These are phyloP conservation scores for Hyphodiscus sp. DNA, from an alignment of 2,329 filamentous ascomycete species.

Conservation along the genomic window DNA sequence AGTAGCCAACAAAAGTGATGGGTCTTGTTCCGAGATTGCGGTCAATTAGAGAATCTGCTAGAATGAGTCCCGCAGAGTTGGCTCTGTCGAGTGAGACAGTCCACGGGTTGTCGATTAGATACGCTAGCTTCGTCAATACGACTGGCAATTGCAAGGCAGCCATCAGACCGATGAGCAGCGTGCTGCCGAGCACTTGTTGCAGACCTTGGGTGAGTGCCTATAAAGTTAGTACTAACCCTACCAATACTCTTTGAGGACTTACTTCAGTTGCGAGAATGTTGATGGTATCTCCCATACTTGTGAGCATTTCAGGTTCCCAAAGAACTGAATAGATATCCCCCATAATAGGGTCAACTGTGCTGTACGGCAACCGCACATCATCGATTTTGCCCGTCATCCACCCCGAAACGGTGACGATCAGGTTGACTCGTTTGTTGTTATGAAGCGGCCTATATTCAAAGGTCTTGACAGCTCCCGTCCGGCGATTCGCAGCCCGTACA, in stretches of 20 bases:
- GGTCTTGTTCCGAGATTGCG: conserved; percentile 86
- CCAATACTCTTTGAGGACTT: conserved; percentile 27
- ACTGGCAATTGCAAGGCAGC: conserved; percentile 87
- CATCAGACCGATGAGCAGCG: conserved; percentile 84
- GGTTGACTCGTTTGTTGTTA: conserved; percentile 95
- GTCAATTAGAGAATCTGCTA: conserved; percentile 90
- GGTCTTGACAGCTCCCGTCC: conserved; percentile 87
- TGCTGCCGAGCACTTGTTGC: conserved; percentile 89
- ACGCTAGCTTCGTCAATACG: conserved; percentile 86
- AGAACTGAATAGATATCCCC: conserved; percentile 94
- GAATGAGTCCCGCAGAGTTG: conserved; percentile 79
- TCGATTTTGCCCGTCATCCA: conserved; percentile 99
- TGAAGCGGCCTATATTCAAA: conserved; percentile 96
- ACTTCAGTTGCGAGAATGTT: conserved; percentile 97
- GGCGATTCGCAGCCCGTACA: conserved; percentile 73
- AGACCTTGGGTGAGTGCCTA: conserved; percentile 91
- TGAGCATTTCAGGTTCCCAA: conserved; percentile 98
- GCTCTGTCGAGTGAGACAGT: conserved; percentile 91
- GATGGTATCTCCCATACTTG: conserved; percentile 96
- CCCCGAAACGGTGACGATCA: conserved; percentile 90
- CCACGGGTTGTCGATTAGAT: conserved; percentile 98
- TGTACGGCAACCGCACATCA: conserved; percentile 91
- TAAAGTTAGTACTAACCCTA: conserved; percentile 22
- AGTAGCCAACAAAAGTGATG: conserved; percentile 91
- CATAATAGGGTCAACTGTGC: conserved; percentile 96